phyloP scores from a whole-genome alignment of 2,329 filamentous ascomycete genomes.

The Aspergillus pseudoterreus region DNA sequence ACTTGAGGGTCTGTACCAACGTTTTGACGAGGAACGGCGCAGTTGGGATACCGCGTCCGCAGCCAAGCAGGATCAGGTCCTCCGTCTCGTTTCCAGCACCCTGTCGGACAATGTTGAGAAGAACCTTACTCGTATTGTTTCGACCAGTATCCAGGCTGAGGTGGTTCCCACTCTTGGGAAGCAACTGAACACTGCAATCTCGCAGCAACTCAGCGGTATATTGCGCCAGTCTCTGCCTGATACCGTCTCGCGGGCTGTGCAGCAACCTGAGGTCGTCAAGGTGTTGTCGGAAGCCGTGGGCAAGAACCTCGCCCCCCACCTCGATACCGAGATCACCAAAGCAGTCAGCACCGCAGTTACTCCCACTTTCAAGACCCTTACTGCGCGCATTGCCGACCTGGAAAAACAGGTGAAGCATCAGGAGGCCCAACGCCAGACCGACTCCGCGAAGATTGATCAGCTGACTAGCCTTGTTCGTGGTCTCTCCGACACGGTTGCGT shows the following conservation, averaged over 20 bases:
- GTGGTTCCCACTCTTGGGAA: slow-evolving; percentile 74
- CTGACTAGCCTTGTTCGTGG: slow-evolving; percentile 52
- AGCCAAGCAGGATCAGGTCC: slow-evolving; percentile 66
- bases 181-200: slow-evolving; percentile 66
- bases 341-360: slow-evolving; percentile 62
- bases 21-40: slow-evolving; percentile 66
- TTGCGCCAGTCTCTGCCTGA: slow-evolving; percentile 67
- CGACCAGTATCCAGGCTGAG: slow-evolving; percentile 67
- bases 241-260: slow-evolving; percentile 64
- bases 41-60: slow-evolving; percentile 59
- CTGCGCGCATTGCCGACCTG: slow-evolving; percentile 64
- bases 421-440: slow-evolving; percentile 50
- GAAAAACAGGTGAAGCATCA: slow-evolving; percentile 56
- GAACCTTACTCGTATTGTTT: slow-evolving; percentile 72
- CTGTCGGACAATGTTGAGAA: slow-evolving; percentile 70
- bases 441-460: slow-evolving; percentile 59
- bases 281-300: slow-evolving; percentile 69
- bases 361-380: slow-evolving; percentile 63
- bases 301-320: slow-evolving; percentile 60
- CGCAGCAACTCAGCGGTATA: slow-evolving; percentile 61
- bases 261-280: slow-evolving; percentile 70
- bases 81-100: slow-evolving; percentile 65
- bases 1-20: slow-evolving; percentile 55
- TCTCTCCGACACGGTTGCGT: slow-evolving; percentile 51
- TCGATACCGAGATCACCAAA: slow-evolving; percentile 66